phyloP scores from a whole-genome alignment of 495 filamentous ascomycete genomes.

The Talaromyces borbonicus region DNA sequence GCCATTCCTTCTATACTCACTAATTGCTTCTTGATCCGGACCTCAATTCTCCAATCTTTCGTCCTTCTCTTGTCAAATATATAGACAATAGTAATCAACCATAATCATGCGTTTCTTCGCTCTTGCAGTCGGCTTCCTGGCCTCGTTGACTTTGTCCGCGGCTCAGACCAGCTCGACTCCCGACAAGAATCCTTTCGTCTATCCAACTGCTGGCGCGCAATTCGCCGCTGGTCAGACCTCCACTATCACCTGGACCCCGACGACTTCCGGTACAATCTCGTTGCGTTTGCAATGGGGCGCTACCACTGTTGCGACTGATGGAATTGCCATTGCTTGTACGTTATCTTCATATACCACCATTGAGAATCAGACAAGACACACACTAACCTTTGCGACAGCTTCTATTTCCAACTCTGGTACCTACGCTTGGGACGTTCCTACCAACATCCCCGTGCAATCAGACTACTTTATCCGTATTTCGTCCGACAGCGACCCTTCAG shows the following conservation, averaged over 20 bases:
- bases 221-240: constrained; percentile 41
- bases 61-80: background rate
- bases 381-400: constrained; percentile 25
- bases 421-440: constrained; percentile 45
- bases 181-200: constrained; percentile 44
- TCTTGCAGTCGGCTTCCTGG: constrained; percentile 28
- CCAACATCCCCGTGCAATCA: constrained; percentile 28
- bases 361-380: constrained; percentile 4
- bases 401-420: constrained; percentile 46
- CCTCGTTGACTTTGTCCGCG: constrained; percentile 23
- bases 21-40: background rate
- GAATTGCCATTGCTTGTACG: constrained; percentile 45
- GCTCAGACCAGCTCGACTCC: constrained; percentile 14
- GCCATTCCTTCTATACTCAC: constrained; percentile 6
- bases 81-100: background rate
- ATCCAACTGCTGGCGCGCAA: constrained; percentile 31
- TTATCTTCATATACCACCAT: constrained; percentile 4
- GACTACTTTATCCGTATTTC: constrained; percentile 55
- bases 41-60: constrained; percentile 7
- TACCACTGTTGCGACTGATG: constrained; percentile 30
- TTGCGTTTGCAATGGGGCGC: constrained; percentile 44
- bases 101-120: constrained; percentile 37
- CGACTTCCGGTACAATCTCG: constrained; percentile 41
- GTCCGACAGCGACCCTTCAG: constrained; percentile 28
- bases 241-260: constrained; percentile 46